Evolutionary conservation across 1,284 basidiomycete species (phyloP).

Genomic region (Nidula niveotomentosa): DNA sequence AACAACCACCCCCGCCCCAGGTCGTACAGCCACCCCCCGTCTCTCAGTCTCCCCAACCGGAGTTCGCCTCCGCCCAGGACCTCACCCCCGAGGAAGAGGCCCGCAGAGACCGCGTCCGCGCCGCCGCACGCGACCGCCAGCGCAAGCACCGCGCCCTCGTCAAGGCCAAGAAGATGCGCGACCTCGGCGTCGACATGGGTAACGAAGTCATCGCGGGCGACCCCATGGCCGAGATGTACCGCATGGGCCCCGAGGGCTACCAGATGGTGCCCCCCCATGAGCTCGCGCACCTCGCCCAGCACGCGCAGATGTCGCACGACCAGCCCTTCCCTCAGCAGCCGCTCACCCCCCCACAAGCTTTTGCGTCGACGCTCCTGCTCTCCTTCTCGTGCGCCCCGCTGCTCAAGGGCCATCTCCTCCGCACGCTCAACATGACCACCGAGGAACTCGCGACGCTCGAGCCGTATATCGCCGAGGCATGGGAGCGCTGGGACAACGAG

Average conservation of each 20-base stretch:
- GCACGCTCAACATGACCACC: constrained; percentile 69
- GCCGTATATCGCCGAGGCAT: constrained; percentile 76
- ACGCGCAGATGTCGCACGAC: constrained; percentile 46
- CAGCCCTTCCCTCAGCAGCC: constrained; percentile 13
- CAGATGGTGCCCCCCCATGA: constrained; percentile 56
- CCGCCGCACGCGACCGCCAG: constrained; percentile 74
- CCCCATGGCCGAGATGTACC: constrained; percentile 57
- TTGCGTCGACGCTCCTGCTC: constrained; percentile 68
- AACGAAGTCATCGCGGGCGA: constrained; percentile 56
- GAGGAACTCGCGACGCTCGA: constrained; percentile 78
- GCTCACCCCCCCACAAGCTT: constrained; percentile 25
- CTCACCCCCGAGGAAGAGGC: constrained; percentile 63
- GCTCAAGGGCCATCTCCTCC: constrained; percentile 71
- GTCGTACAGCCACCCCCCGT: constrained; percentile 11
- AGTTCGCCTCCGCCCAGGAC: constrained; percentile 24
- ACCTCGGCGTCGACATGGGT: constrained; percentile 74
- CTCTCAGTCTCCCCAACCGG: constrained; percentile 16
- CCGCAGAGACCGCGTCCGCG: constrained; percentile 65
- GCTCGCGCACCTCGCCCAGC: constrained; percentile 31
- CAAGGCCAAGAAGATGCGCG: constrained; percentile 75
- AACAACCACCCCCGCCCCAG: constrained; percentile 13
- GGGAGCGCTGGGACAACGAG: constrained; percentile 80
- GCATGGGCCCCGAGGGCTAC: constrained; percentile 52
- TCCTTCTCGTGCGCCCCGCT: constrained; percentile 71
- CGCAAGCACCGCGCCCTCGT: constrained; percentile 75